Percentiles rank a stretch among this genome's conserved stretches.
Conservation (phyloP, 805 yeast species). For the Yarrowia porcina region DNA sequence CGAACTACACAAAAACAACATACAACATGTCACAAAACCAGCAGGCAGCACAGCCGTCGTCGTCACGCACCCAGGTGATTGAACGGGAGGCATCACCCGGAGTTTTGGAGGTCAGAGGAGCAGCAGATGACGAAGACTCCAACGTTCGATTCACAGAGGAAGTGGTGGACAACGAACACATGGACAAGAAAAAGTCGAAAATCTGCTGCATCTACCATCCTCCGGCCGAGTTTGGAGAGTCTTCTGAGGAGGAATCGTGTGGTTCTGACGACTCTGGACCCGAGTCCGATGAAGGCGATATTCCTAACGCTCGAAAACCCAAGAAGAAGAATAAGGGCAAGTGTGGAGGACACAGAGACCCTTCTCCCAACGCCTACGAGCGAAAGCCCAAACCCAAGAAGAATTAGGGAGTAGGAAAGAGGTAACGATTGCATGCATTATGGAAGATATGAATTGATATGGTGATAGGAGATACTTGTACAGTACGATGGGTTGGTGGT, state of each 20-base stretch:
- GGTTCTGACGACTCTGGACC: constrained; percentile 39
- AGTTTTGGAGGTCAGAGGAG: background rate
- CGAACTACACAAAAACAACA: background rate
- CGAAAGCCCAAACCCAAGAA: constrained; percentile 55
- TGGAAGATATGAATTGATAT: too few species aligned
- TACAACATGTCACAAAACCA: background rate
- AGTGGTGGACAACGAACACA: constrained; percentile 82
- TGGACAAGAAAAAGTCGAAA: constrained; percentile 86
- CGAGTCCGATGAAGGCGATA: constrained; percentile 34
- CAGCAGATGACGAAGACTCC: constrained; percentile 12
- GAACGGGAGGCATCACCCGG: constrained; percentile 12
- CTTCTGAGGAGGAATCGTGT: constrained; percentile 36
- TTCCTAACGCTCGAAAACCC: constrained; percentile 27
- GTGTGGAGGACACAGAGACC: constrained; percentile 38
- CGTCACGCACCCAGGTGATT: constrained; percentile 7
- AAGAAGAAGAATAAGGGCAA: constrained; percentile 28
- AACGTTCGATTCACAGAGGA: constrained; percentile 78
- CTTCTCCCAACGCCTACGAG: constrained; percentile 82
- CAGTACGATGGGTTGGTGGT: too few species aligned
- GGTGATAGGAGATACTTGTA: too few species aligned
- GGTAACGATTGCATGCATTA: background rate
- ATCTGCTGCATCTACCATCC: constrained; percentile 67
- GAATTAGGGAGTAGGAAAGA: background rate
- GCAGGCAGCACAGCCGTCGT: constrained; percentile 7
- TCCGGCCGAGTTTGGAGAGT: constrained; percentile 41